phyloP scores from a whole-genome alignment of 2,329 filamentous ascomycete genomes.

The Emydomyces testavorans region DNA sequence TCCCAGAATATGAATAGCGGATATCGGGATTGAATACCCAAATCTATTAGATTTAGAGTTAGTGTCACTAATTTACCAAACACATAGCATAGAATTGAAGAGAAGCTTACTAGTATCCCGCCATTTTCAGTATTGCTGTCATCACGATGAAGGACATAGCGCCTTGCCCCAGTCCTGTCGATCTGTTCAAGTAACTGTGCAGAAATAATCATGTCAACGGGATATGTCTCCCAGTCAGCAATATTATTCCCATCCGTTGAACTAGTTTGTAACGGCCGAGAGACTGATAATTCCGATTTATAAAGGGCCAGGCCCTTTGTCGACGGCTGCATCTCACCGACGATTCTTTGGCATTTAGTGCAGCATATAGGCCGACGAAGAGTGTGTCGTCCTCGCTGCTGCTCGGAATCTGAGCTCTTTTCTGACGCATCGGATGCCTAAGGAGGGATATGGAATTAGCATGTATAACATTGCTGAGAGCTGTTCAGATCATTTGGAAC shows the following conservation, averaged over 20 bases:
- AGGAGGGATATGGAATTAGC: neutral
- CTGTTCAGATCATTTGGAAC: too few relatives aligned
- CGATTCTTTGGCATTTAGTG: conserved; percentile 21
- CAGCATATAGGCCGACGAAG: conserved; percentile 21
- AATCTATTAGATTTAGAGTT: conserved; percentile 27
- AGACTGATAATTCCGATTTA: conserved; percentile 38
- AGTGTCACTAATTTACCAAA: neutral
- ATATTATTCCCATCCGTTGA: conserved; percentile 18
- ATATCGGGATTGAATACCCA: conserved; percentile 53
- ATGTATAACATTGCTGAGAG: neutral
- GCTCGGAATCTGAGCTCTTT: neutral
- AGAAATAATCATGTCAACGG: conserved; percentile 36
- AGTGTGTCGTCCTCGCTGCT: neutral
- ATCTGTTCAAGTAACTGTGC: conserved; percentile 46
- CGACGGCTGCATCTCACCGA: conserved; percentile 32
- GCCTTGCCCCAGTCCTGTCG: conserved; percentile 45
- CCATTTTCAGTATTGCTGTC: conserved; percentile 13
- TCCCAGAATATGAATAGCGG: conserved; percentile 35
- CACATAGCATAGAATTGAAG: neutral
- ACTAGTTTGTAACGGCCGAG: conserved; percentile 5
- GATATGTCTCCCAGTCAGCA: conserved; percentile 25
- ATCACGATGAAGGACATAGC: conserved; percentile 41
- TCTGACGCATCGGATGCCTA: neutral
- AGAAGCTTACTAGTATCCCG: conserved; percentile 30
- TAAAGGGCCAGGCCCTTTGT: conserved; percentile 32